Conservation (phyloP, 2,329 filamentous ascomycete genomes). For the Colletotrichum eremochloae region DNA sequence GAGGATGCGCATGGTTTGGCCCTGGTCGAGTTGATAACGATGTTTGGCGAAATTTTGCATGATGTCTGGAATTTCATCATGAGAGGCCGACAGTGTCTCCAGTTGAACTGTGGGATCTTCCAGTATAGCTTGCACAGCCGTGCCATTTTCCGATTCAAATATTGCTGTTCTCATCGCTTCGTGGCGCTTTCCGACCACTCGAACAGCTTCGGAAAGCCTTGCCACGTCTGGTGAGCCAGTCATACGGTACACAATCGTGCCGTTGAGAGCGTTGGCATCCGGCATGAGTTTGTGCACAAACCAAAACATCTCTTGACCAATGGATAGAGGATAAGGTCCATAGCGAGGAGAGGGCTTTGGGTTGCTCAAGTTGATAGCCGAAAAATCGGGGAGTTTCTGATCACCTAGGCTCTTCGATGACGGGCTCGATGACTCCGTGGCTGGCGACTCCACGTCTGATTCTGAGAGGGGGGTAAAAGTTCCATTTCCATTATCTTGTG, state of each 20-base stretch:
- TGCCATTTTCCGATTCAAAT: not conserved
- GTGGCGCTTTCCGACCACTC: not conserved
- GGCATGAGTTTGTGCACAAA: not conserved
- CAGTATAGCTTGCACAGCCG: not conserved
- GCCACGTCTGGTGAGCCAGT: not conserved
- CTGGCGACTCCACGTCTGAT: not conserved
- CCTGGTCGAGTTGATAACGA: not conserved
- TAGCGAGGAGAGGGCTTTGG: not conserved
- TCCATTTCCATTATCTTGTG: not conserved
- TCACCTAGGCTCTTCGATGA: not conserved
- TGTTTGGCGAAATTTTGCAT: not conserved
- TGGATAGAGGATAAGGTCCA: not conserved
- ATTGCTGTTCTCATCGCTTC: not conserved
- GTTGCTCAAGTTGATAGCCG: not conserved
- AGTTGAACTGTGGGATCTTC: not conserved
- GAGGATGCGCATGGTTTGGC: not conserved
- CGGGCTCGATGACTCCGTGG: not conserved
- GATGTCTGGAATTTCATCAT: not conserved
- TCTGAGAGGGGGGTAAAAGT: not conserved
- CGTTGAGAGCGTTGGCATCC: slow-evolving; percentile 1
- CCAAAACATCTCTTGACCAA: slow-evolving; percentile 8
- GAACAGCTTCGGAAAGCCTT: not conserved
- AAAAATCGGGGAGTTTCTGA: not conserved
- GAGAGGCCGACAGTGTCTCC: not conserved
- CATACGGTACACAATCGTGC: not conserved